phyloP scores from a whole-genome alignment of 257 asterid species.

The Datura wrightii region DNA sequence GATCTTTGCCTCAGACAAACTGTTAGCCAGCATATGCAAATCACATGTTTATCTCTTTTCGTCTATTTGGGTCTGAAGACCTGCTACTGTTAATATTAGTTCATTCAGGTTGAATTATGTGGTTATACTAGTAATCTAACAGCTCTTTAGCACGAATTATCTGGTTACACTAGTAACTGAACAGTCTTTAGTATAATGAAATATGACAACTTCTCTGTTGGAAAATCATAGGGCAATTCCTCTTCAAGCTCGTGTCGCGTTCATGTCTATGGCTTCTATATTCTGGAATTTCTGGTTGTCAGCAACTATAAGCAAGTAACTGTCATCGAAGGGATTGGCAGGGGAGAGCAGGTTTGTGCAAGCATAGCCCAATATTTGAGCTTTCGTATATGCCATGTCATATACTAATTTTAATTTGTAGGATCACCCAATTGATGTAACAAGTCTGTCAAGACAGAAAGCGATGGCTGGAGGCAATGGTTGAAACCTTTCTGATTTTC shows the following conservation, averaged over 20 bases:
- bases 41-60: neutral
- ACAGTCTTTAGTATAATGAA: neutral
- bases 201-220: slow-evolving; percentile 7
- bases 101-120: neutral
- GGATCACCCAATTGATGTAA: neutral
- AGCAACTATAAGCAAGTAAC: slow-evolving; percentile 76
- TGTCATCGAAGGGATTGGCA: slow-evolving; percentile 26
- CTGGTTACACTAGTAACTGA: neutral
- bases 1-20: neutral
- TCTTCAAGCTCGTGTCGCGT: slow-evolving; percentile 92
- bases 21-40: neutral
- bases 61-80: neutral
- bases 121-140: slow-evolving; percentile 11
- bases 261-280: slow-evolving; percentile 91
- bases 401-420: neutral
- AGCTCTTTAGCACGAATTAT: neutral
- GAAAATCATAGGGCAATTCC: slow-evolving; percentile 71
- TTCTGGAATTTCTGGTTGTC: slow-evolving; percentile 93
- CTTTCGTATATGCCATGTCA: neutral
- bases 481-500: slow-evolving; percentile 5
- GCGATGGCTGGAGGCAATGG: neutral
- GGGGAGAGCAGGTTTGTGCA: slow-evolving; percentile 15
- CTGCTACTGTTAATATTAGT: neutral
- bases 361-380: slow-evolving; percentile 35
- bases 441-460: neutral